Evolutionary conservation across 169 alveolate species (phyloP).

Genomic region (Fabrea salina): DNA sequence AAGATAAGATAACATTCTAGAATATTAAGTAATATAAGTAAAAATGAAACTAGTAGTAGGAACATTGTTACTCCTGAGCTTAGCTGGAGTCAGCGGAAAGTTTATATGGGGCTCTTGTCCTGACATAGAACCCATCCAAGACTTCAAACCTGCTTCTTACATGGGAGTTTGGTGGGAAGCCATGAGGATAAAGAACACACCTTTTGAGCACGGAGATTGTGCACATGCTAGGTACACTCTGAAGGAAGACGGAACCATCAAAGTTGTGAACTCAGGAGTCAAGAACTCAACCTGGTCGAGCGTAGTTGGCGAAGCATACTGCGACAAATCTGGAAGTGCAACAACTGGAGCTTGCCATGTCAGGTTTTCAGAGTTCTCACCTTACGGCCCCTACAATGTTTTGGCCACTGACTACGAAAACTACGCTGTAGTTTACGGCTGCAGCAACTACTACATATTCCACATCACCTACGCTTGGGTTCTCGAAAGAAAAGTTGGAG

Average conservation of each 20-base stretch:
- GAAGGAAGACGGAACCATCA: background rate
- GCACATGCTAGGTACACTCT: background rate
- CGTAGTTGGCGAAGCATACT: background rate
- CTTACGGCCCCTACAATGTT: conserved; percentile 12
- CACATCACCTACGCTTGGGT: background rate
- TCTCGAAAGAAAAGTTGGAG: background rate
- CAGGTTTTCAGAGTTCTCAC: background rate
- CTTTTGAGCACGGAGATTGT: background rate
- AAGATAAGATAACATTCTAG: no score
- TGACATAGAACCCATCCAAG: background rate
- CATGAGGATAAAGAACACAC: background rate
- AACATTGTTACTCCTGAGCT: no score
- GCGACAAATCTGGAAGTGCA: background rate
- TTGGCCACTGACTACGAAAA: background rate
- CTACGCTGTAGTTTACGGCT: background rate
- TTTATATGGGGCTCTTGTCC: conserved; percentile 35
- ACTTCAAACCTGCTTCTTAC: background rate
- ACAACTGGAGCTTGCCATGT: conserved; percentile 3
- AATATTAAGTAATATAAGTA: no score
- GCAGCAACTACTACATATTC: background rate
- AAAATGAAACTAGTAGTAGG: no score
- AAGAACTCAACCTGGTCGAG: background rate
- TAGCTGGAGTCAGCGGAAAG: no score
- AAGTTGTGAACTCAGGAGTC: conserved; percentile 1
- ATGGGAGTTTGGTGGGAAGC: background rate